These are phyloP conservation scores for Apiotrichum siamense DNA, from an alignment of 1,284 basidiomycete species.

Conservation along the genomic window DNA sequence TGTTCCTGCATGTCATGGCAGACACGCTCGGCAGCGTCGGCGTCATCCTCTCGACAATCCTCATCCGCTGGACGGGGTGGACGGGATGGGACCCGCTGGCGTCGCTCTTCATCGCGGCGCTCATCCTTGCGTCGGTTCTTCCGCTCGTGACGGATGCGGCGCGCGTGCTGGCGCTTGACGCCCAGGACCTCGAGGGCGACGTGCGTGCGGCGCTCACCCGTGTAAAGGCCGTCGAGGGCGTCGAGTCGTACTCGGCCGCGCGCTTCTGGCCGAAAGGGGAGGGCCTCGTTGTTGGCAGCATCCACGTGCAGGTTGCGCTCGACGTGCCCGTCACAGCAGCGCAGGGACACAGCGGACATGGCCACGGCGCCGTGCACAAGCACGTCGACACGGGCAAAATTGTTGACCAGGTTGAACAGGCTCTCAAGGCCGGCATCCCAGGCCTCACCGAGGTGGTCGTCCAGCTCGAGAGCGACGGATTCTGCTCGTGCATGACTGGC, in stretches of 20 bases:
- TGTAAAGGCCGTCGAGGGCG: constrained; percentile 66
- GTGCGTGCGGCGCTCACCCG: constrained; percentile 70
- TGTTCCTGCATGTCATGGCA: constrained; percentile 61
- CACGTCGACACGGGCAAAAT: constrained; percentile 60
- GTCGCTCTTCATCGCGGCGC: constrained; percentile 87
- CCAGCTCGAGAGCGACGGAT: constrained; percentile 58
- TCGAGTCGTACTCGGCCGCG: constrained; percentile 71
- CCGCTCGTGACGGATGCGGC: constrained; percentile 93
- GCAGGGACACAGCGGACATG: constrained; percentile 10
- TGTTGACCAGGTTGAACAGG: constrained; percentile 58
- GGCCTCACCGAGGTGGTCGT: constrained; percentile 81
- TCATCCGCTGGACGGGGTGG: constrained; percentile 98
- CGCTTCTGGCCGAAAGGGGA: constrained; percentile 97
- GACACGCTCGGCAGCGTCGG: constrained; percentile 59
- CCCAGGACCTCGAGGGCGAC: constrained; percentile 60
- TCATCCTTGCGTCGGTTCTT: constrained; percentile 91
- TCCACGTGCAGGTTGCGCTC: constrained; percentile 68
- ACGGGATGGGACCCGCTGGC: constrained; percentile 99
- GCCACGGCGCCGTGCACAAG: too few relatives aligned
- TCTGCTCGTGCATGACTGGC: constrained; percentile 55
- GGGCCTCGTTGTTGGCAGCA: constrained; percentile 74
- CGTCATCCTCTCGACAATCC: constrained; percentile 94
- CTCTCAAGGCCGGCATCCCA: constrained; percentile 63
- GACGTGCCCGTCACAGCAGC: constrained; percentile 1
- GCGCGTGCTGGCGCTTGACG: constrained; percentile 77